phyloP scores from a whole-genome alignment of 148 eudicot species.

The Nepenthes gracilis region DNA sequence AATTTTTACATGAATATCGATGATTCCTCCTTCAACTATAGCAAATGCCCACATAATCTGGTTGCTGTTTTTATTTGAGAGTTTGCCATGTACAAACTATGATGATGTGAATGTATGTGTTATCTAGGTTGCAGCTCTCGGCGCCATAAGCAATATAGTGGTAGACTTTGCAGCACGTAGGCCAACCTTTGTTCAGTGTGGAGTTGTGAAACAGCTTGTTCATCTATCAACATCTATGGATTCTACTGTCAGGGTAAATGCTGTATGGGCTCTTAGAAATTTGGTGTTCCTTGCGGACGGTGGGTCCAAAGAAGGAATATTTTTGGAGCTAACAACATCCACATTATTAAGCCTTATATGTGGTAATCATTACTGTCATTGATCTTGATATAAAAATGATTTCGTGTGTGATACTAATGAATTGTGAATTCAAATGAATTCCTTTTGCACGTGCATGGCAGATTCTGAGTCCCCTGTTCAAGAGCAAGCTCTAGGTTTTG shows the following conservation, averaged over 20 bases:
- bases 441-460: slow-evolving; percentile 14
- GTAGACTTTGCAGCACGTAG: slow-evolving; percentile 64
- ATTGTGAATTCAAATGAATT: not conserved
- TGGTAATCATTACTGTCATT: slow-evolving; percentile 32
- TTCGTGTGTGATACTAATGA: not conserved
- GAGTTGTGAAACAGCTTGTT: slow-evolving; percentile 77
- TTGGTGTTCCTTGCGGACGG: slow-evolving; percentile 56
- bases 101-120: not conserved
- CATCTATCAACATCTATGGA: slow-evolving; percentile 89
- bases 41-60: too few relatives aligned
- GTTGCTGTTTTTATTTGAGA: not conserved
- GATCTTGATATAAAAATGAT: not conserved
- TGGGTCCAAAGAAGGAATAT: slow-evolving; percentile 50
- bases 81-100: not conserved
- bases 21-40: too few relatives aligned
- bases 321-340: slow-evolving; percentile 54
- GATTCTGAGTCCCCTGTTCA: slow-evolving; percentile 85
- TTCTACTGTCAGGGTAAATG: slow-evolving; percentile 57
- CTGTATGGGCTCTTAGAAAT: slow-evolving; percentile 76
- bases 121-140: slow-evolving; percentile 80
- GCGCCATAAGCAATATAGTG: slow-evolving; percentile 71
- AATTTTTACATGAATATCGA: too few relatives aligned
- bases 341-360: slow-evolving; percentile 63
- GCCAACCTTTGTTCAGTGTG: slow-evolving; percentile 54
- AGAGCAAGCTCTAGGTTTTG: slow-evolving; percentile 83